Evolutionary conservation across 371 early-diverging fungal genomes (phyloP).

Genomic region (Mucor circinelloides): DNA sequence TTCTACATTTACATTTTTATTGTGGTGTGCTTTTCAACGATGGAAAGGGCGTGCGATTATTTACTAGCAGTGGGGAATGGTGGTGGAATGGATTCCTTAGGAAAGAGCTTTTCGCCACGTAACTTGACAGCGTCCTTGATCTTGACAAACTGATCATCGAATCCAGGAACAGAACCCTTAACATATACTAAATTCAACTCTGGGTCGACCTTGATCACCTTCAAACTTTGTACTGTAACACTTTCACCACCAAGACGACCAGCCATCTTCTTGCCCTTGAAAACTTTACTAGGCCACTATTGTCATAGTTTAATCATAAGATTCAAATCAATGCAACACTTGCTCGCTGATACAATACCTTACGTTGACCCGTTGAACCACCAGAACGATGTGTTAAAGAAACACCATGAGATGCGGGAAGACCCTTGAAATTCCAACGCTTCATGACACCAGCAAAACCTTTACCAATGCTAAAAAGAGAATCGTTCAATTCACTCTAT

Average conservation of each 20-base stretch:
- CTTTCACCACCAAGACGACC: slow-evolving; percentile 92
- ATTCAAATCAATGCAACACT: neutral
- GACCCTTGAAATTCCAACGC: slow-evolving; percentile 92
- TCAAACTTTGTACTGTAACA: slow-evolving; percentile 80
- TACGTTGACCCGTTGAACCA: slow-evolving; percentile 95
- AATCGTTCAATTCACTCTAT: neutral
- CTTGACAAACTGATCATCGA: slow-evolving; percentile 81
- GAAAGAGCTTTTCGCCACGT: slow-evolving; percentile 67
- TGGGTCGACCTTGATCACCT: slow-evolving; percentile 90
- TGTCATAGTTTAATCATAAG: neutral
- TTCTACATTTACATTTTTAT: slow-evolving; percentile 13
- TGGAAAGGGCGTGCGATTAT: neutral
- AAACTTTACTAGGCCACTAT: slow-evolving; percentile 87
- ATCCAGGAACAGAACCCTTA: slow-evolving; percentile 92
- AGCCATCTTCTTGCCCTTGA: slow-evolving; percentile 98
- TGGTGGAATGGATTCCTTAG: slow-evolving; percentile 64
- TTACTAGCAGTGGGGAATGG: slow-evolving; percentile 78
- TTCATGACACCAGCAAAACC: slow-evolving; percentile 98
- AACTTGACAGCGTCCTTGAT: slow-evolving; percentile 89
- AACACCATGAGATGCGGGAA: slow-evolving; percentile 93
- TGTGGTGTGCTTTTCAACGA: neutral
- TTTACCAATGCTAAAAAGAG: slow-evolving; percentile 76
- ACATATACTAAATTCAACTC: slow-evolving; percentile 85
- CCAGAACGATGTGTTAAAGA: slow-evolving; percentile 89
- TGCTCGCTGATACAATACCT: slow-evolving; percentile 43